Percentiles rank a stretch among this genome's conserved stretches.
phyloP scores from a whole-genome alignment of 306 rosid genomes.

The Rosa rugosa region DNA sequence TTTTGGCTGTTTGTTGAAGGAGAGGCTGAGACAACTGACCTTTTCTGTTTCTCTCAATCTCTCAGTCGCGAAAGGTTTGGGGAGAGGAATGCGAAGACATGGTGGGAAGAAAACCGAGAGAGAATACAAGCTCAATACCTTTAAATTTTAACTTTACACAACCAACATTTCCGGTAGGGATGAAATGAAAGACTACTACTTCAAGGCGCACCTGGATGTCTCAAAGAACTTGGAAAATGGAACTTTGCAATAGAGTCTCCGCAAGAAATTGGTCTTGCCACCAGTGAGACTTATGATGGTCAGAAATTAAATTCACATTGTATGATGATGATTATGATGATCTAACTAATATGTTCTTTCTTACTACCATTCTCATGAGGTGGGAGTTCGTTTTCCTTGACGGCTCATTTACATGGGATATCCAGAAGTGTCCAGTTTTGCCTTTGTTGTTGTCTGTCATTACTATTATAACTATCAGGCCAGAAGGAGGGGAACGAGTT shows the following conservation, averaged over 20 bases:
- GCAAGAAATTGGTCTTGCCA: constrained; percentile 19
- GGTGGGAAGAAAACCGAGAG: constrained; percentile 95
- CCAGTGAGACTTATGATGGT: constrained; percentile 16
- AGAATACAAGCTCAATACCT: constrained; percentile 84
- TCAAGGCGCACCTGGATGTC: constrained; percentile 22
- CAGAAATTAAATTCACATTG: constrained; percentile 20
- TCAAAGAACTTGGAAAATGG: constrained; percentile 25
- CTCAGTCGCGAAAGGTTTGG: constrained; percentile 85
- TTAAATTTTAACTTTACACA: constrained; percentile 34
- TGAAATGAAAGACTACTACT: constrained; percentile 20
- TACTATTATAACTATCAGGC: constrained; percentile 4
- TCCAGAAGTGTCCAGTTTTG: constrained; percentile 27
- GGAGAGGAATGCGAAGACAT: constrained; percentile 63
- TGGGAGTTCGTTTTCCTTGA: constrained; percentile 22
- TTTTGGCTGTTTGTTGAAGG: background rate
- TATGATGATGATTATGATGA: constrained; percentile 9
- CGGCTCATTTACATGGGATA: constrained; percentile 33
- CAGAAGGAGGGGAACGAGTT: constrained; percentile 15
- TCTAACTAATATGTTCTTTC: constrained; percentile 10
- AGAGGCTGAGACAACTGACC: constrained; percentile 12
- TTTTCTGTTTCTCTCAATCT: background rate
- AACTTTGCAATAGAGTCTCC: constrained; percentile 28
- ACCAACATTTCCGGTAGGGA: constrained; percentile 27
- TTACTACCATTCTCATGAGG: constrained; percentile 11
- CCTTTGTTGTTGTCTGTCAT: constrained; percentile 22